phyloP scores from a whole-genome alignment of 176 grass and related monocot species.

The Aegilops longissima region DNA sequence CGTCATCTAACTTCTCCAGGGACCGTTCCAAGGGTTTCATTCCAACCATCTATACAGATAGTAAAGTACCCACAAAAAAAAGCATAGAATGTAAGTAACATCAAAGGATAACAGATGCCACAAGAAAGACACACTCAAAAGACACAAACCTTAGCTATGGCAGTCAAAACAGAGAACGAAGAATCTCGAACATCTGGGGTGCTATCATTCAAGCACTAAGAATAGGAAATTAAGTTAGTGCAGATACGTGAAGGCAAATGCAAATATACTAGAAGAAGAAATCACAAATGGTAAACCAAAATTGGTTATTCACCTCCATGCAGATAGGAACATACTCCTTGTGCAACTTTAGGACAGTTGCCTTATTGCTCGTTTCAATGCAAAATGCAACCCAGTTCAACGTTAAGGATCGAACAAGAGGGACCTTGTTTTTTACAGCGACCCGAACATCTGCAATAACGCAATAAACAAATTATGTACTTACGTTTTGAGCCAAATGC shows the following conservation, averaged over 20 bases:
- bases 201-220: slow-evolving; percentile 96
- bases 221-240: slow-evolving; percentile 1
- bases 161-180: slow-evolving; percentile 80
- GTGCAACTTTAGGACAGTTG: slow-evolving; percentile 84
- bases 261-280: not conserved
- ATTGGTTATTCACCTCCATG: slow-evolving; percentile 72
- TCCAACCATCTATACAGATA: slow-evolving; percentile 82
- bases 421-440: slow-evolving; percentile 98
- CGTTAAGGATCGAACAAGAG: slow-evolving; percentile 86
- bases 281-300: not conserved
- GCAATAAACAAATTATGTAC: not conserved
- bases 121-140: not conserved
- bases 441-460: slow-evolving; percentile 73
- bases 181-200: slow-evolving; percentile 94
- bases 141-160: slow-evolving; percentile 84
- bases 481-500: not conserved
- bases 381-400: slow-evolving; percentile 89
- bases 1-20: slow-evolving; percentile 94
- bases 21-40: slow-evolving; percentile 97
- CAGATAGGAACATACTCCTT: slow-evolving; percentile 99
- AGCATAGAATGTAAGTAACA: not conserved
- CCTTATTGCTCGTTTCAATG: slow-evolving; percentile 96
- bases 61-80: slow-evolving; percentile 8
- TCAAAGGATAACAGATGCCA: not conserved
- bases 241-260: slow-evolving; percentile 3